These are phyloP conservation scores for Nicotiana obtusifolia DNA, from an alignment of 257 asterid species.

Conservation along the genomic window DNA sequence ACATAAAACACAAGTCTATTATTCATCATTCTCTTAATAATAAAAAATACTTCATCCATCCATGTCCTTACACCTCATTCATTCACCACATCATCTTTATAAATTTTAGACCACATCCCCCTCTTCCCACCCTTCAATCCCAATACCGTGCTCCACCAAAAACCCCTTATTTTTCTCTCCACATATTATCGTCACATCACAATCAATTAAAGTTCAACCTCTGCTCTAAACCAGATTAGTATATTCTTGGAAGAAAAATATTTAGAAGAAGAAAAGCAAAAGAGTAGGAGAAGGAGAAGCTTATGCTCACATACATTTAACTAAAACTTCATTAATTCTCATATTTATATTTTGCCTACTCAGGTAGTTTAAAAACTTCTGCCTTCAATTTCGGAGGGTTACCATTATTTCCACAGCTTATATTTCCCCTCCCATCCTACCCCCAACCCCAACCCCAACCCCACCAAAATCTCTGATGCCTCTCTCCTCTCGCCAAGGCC, in stretches of 20 bases:
- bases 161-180: not conserved
- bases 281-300: not conserved
- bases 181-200: not conserved
- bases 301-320: not conserved
- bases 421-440: no score
- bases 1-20: no score
- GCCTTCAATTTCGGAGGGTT: not conserved
- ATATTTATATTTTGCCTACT: not conserved
- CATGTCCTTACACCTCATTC: not conserved
- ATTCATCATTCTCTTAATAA: no score
- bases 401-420: no score
- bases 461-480: not conserved
- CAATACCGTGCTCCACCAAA: not conserved
- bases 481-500: not conserved
- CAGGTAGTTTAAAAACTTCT: not conserved
- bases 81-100: not conserved
- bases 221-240: not conserved
- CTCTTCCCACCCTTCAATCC: not conserved
- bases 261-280: not conserved
- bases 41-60: no score
- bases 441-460: no score
- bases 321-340: not conserved
- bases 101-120: not conserved
- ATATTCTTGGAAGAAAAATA: not conserved
- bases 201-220: not conserved